Evolutionary conservation across 257 asterid genomes (phyloP).

Genomic region (Paulownia fortunei): DNA sequence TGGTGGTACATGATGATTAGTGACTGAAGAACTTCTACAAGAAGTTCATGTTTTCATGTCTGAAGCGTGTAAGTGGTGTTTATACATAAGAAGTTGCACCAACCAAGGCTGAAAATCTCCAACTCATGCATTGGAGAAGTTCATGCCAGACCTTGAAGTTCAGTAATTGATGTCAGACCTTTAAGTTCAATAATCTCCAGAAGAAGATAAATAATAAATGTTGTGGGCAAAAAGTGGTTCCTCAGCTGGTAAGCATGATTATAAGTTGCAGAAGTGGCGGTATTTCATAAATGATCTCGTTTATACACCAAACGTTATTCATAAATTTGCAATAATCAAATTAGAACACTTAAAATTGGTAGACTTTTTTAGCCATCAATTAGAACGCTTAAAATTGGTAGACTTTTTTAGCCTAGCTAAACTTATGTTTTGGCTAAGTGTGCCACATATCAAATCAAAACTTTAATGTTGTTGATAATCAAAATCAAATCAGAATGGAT

Average conservation of each 20-base stretch:
- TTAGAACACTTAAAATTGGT: neutral
- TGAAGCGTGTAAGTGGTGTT: neutral
- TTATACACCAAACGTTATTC: neutral
- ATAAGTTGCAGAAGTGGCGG: neutral
- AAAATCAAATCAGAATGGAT: no score
- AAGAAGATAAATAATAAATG: neutral
- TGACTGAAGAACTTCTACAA: neutral
- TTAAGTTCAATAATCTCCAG: neutral
- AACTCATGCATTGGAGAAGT: neutral
- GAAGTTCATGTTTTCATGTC: neutral
- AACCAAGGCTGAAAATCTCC: neutral
- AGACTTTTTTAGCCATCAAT: no score
- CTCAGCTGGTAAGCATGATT: neutral
- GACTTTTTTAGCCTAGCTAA: neutral
- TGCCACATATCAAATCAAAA: neutral
- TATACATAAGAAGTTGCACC: neutral
- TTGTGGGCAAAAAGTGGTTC: neutral
- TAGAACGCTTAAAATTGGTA: no score
- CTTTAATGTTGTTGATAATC: no score
- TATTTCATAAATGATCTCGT: neutral
- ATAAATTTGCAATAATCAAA: neutral
- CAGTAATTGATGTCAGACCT: no score
- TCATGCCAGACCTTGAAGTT: constrained; percentile 3
- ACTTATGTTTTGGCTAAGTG: neutral
- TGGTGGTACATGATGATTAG: neutral